These are phyloP conservation scores for Cryphonectria japonica DNA, from an alignment of 2,329 filamentous ascomycete genomes.

Conservation along the genomic window DNA sequence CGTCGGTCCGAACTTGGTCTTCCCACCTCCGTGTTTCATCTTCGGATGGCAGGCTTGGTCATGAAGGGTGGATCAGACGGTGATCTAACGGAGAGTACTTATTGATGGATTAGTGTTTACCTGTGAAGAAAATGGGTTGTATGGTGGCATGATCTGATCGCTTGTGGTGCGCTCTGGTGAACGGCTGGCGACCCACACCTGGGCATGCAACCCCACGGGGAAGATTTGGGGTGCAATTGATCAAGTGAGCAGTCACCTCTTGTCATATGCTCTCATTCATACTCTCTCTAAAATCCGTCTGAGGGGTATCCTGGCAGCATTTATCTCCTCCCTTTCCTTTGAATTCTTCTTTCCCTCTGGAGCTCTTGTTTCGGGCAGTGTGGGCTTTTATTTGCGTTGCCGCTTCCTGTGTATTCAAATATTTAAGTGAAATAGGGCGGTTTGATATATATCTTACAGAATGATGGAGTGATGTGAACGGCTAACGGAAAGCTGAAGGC, in stretches of 20 bases:
- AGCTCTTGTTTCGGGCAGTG: no score
- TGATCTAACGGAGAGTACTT: constrained; percentile 14
- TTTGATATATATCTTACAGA: no score
- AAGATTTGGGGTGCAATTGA: background rate
- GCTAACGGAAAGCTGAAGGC: no score
- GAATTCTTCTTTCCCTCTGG: no score
- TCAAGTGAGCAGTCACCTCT: background rate
- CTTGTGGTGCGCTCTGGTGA: background rate
- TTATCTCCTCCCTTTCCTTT: no score
- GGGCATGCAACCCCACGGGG: background rate
- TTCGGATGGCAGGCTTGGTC: constrained; percentile 23
- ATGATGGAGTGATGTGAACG: no score
- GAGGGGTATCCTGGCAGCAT: no score
- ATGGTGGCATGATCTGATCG: background rate
- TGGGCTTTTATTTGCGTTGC: no score
- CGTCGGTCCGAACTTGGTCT: background rate
- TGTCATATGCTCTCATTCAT: background rate
- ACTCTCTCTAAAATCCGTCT: no score
- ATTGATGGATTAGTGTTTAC: background rate
- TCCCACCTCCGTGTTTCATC: constrained; percentile 23
- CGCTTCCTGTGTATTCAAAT: no score
- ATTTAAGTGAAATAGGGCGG: no score
- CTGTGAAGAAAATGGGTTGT: background rate
- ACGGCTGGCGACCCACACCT: background rate
- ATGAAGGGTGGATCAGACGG: constrained; percentile 26